A percentile compares a stretch with the other conserved stretches of the same genome.
phyloP scores from a whole-genome alignment of 2,329 filamentous ascomycete species.

The Biscogniauxia marginata region DNA sequence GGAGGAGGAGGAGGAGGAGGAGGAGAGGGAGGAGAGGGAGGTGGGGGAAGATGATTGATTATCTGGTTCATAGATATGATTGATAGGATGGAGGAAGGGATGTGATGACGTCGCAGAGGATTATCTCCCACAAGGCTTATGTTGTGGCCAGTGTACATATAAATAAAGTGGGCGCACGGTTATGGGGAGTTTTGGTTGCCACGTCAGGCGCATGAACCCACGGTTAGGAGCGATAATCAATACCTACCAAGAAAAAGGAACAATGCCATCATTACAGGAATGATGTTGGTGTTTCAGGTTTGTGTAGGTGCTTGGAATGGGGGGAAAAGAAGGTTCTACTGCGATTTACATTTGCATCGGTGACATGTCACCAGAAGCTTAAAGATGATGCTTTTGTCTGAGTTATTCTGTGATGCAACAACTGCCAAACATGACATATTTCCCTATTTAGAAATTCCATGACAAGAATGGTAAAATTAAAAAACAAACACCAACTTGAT shows the following conservation, averaged over 20 bases:
- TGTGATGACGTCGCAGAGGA: not conserved
- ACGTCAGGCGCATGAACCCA: conserved; percentile 2
- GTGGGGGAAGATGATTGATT: not conserved
- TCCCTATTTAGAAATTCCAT: not conserved
- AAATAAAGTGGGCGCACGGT: not conserved
- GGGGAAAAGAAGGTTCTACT: no score
- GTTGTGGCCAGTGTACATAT: not conserved
- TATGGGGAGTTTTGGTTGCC: not conserved
- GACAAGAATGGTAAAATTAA: no score
- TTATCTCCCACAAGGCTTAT: not conserved
- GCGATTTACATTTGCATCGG: no score
- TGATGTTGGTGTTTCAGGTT: no score
- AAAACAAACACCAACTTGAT: not conserved
- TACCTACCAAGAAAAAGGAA: not conserved
- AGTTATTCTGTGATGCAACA: no score
- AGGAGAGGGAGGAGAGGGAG: not conserved
- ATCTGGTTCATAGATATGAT: not conserved
- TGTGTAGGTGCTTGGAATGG: no score
- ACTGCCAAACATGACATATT: no score
- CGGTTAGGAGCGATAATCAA: not conserved
- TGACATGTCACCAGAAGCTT: no score
- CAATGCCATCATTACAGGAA: not conserved
- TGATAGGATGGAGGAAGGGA: not conserved
- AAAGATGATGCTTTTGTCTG: no score
- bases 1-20: not conserved